phyloP scores from a whole-genome alignment of 257 asterid species.

The Gynochthodes officinalis region DNA sequence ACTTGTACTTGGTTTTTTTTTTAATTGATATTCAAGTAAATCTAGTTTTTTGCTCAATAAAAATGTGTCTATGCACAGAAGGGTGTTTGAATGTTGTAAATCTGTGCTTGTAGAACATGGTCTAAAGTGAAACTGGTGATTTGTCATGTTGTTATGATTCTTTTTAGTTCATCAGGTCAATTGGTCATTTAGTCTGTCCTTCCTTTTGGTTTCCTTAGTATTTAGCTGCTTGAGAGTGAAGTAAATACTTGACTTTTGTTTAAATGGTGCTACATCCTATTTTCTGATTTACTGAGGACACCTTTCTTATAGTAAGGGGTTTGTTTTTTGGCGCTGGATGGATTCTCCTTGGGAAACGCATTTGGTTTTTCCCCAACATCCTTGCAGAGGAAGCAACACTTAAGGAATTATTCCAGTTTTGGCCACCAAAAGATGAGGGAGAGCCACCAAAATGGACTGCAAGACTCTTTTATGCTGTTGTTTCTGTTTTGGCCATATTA shows the following conservation, averaged over 20 bases:
- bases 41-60: background rate
- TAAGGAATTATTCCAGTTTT: conserved; percentile 91
- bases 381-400: conserved; percentile 99
- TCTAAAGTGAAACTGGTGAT: background rate
- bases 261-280: background rate
- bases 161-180: background rate
- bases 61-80: background rate
- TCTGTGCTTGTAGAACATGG: background rate
- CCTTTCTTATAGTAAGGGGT: conserved; percentile 67
- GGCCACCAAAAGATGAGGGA: conserved; percentile 94
- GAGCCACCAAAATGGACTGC: conserved; percentile 97
- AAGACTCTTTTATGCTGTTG: conserved; percentile 70
- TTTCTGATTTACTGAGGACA: background rate
- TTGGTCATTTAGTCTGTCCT: background rate
- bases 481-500: conserved; percentile 56
- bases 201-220: background rate
- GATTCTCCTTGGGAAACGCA: conserved; percentile 81
- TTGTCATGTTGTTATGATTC: background rate
- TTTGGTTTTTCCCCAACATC: conserved; percentile 98
- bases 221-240: background rate
- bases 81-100: background rate
- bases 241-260: background rate
- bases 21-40: background rate
- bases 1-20: background rate
- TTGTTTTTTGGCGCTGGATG: conserved; percentile 71